Base-by-base conservation (phyloP, 2,329 filamentous ascomycete species). In the Triangularia verruculosa region DNA sequence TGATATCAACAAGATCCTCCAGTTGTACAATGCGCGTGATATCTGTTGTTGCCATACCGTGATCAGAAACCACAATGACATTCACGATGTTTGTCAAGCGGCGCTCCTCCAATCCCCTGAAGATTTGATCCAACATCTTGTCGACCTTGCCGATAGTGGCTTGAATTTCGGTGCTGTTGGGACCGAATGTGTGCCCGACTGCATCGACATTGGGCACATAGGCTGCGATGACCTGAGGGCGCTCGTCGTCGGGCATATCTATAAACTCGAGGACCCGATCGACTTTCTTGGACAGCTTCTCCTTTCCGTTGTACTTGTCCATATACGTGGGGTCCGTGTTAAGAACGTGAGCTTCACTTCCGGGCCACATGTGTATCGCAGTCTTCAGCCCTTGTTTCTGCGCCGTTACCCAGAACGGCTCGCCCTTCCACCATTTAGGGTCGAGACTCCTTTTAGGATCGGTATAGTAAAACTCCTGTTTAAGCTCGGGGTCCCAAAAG, bases 281-380 rank as follows among this genome's bases (percentile, higher is more conserved):
- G 13, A 93, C 91, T 76, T 99, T 99, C 34, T 83, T 85, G 0
- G 85, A 75, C 1, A 99, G 82, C 30, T 80, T 74, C 77, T 97
- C 93, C 0, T 89, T 84, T 8, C 86, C 88, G 69, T 97, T 94
- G 78, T 86, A 99, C 70, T 87, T 89, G 78, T 98, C 95, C 57
- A 98, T 75, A 71, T 92, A 92, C 9, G 86, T 88, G 2, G 93
- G 92, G 67, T 93, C 88, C 17, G 88, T 80, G n/a, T 83, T 81
- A 12, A 86, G 82, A 65, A 96, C 90, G 74, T 92, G 89, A 5
- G 93, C 93, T 78, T 99, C 95, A 52, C 91, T 96, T 1, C 95
- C 95, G 1, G 95, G 95, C 95, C 95, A 99, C 95, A 99, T 99
- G 75, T 99, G 95, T 25, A 99, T 87, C 0, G 92, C 95, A 28